Evolutionary conservation across 148 eudicot genomes (phyloP).

Genomic region (Cornus suecica): DNA sequence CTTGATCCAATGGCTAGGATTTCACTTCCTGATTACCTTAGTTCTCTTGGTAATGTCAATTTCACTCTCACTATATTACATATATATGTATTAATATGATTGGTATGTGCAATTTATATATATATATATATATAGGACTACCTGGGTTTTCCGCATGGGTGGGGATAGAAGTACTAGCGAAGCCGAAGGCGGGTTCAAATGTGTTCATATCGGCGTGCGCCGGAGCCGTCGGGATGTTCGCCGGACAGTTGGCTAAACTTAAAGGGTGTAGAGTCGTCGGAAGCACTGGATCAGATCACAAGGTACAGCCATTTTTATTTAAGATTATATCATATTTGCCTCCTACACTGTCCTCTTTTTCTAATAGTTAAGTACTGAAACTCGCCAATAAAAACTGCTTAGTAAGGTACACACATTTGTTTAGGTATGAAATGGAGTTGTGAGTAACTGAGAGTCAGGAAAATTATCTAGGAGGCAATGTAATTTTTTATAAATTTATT

Average conservation of each 20-base stretch:
- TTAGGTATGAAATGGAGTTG: too few relatives aligned
- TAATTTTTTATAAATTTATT: too few relatives aligned
- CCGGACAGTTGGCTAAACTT: conserved; percentile 40
- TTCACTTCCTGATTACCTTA: conserved; percentile 24
- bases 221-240: conserved; percentile 41
- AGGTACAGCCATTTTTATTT: too few relatives aligned
- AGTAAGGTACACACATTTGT: too few relatives aligned
- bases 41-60: conserved; percentile 23
- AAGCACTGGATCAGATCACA: conserved; percentile 35
- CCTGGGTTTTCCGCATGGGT: conserved; percentile 46
- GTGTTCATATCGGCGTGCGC: conserved; percentile 42
- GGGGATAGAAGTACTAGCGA: conserved; percentile 28
- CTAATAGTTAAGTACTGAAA: too few relatives aligned
- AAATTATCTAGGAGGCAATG: too few relatives aligned
- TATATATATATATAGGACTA: conserved; percentile 19
- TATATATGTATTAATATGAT: too few relatives aligned
- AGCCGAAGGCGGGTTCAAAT: conserved; percentile 32
- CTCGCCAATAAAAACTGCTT: too few relatives aligned
- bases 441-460: too few relatives aligned
- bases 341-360: too few relatives aligned
- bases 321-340: too few relatives aligned
- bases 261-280: conserved; percentile 43
- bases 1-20: conserved; percentile 26
- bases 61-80: neutral
- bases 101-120: neutral